Base-by-base conservation (phyloP, 768 basidiomycete genomes). In the Tulasnella sp. region DNA sequence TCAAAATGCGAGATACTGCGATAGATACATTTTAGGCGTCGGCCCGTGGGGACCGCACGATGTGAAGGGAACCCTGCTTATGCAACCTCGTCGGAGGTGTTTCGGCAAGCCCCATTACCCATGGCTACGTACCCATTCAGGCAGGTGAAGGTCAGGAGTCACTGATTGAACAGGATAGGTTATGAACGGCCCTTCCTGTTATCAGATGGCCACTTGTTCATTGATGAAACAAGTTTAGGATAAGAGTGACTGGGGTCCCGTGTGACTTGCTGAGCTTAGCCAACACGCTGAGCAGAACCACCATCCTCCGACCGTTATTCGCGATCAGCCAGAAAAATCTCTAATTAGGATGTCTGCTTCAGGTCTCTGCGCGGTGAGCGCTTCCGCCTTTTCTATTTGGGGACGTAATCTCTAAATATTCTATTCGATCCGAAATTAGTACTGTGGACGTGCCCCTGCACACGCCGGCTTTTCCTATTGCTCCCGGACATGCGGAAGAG, bases 401-500 rank as follows among this genome's bases (percentile, higher is more conserved):
- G 31, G 22, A 34, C 7, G 31, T n/a, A 7, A n/a, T 42, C 1
- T 24, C 40, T 37, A 14, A 75, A 20, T 24, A n/a, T n/a, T 44
- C 24, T 5, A 34, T 31, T 7, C 34, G 16, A 3, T 41, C 34
- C 20, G 34, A 46, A 41, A 22, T 54, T 24, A 78, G 77, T 54
- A 78, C 37, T 78, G 77, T 69, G 54, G 54, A 24, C 48, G 60
- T 37, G 77, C 60, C 14, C 77, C 77, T 28, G 77, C 54, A 3
- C 60, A 40, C 58, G 41, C 3, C 34, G 54, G 42, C 3, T 78
- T 54, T 58, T 48, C 48, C 58, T 78, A 60, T 64, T 78, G 77
- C 58, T 54, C 50, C 20, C 50, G 77, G 20, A 37, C 54, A 20
- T 78, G 77, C 41, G 77, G 77, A 1, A 28, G 60, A 78, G 54